Evolutionary conservation across 257 asterid species (phyloP).

Genomic region (Lavandula angustifolia): DNA sequence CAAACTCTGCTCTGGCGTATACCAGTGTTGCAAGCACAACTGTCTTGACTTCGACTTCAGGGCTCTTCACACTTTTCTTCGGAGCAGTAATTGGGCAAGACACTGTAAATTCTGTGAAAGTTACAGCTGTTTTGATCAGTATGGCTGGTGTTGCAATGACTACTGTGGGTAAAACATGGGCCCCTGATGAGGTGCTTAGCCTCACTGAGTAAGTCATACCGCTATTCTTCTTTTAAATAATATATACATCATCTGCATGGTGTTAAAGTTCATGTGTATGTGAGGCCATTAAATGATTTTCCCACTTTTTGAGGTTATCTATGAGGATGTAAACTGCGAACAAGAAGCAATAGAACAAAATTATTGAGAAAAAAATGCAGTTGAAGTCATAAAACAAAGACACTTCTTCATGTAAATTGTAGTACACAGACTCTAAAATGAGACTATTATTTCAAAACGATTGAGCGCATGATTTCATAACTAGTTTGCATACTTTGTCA

Average conservation of each 20-base stretch:
- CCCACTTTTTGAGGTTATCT: no score
- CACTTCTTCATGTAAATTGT: no score
- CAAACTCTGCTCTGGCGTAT: conserved; percentile 74
- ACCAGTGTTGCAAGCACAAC: conserved; percentile 89
- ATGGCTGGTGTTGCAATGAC: conserved; percentile 84
- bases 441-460: no score
- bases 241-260: not conserved
- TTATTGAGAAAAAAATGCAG: no score
- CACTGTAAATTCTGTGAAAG: conserved; percentile 53
- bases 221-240: conserved; percentile 1
- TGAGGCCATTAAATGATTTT: no score
- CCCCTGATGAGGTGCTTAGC: conserved; percentile 60
- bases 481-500: no score
- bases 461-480: no score
- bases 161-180: conserved; percentile 80
- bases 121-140: conserved; percentile 61
- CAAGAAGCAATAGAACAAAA: no score
- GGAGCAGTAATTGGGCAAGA: conserved; percentile 68
- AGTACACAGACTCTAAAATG: no score
- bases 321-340: no score
- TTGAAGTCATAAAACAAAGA: no score
- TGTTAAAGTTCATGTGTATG: no score
- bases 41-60: conserved; percentile 76
- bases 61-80: conserved; percentile 75
- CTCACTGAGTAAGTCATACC: conserved; percentile 53